Conservation (phyloP, 2,329 filamentous ascomycete species). For the Aureobasidium sp. region DNA sequence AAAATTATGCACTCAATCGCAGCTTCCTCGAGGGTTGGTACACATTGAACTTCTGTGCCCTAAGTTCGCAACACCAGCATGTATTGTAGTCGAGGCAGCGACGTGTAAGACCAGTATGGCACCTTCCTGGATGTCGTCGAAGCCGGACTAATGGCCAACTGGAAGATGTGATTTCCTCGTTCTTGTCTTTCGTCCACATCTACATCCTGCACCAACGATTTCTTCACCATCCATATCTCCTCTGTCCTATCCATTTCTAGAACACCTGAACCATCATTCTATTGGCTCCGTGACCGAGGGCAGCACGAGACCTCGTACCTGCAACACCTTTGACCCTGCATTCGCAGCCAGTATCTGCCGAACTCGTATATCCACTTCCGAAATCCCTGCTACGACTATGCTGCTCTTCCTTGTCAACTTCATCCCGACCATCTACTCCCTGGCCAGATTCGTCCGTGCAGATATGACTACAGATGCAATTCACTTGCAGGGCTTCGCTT, state of each 20-base stretch:
- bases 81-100: background rate
- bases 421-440: background rate
- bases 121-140: background rate
- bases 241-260: background rate
- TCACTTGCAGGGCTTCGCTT: constrained; percentile 1
- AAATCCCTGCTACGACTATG: constrained; percentile 1
- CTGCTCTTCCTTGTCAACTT: constrained; percentile 3
- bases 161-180: background rate
- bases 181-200: background rate
- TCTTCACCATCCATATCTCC: background rate
- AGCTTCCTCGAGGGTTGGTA: too few relatives aligned
- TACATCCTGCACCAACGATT: background rate
- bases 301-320: constrained; percentile 9
- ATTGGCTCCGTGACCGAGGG: background rate
- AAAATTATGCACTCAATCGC: background rate
- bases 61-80: background rate
- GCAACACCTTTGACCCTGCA: background rate
- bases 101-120: background rate
- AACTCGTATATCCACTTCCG: background rate
- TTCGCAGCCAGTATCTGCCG: background rate
- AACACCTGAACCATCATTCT: background rate
- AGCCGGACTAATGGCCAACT: background rate
- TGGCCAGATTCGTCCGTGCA: background rate
- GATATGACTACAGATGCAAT: constrained; percentile 5
- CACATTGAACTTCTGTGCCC: background rate